phyloP scores from a whole-genome alignment of 768 basidiomycete species.

The Trametes coccinea region DNA sequence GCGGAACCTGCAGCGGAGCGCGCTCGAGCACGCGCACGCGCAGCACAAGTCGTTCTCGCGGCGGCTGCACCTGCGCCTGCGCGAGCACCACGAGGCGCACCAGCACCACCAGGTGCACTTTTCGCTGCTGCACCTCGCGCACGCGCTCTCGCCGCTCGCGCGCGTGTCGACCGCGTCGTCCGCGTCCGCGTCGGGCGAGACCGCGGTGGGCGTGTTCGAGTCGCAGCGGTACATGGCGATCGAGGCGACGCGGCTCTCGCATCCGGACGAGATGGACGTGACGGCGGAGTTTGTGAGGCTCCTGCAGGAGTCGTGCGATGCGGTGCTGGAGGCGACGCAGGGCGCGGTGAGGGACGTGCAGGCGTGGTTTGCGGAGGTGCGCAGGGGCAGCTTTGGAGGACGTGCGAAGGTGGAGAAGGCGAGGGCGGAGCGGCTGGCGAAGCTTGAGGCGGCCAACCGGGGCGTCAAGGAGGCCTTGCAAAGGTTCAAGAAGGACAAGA shows the following conservation, averaged over 20 bases:
- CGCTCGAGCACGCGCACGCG: constrained; percentile 7
- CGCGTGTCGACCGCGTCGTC: constrained; percentile 10
- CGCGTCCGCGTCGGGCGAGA: constrained; percentile 34
- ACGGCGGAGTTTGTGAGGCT: constrained; percentile 46
- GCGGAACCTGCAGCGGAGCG: constrained; percentile 4
- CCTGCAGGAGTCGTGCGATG: constrained; percentile 53
- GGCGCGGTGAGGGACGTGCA: constrained; percentile 42
- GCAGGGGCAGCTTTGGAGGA: constrained; percentile 39
- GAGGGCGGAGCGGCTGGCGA: constrained; percentile 38
- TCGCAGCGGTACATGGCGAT: constrained; percentile 68
- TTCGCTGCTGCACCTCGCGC: constrained; percentile 29
- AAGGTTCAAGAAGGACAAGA: constrained; percentile 48
- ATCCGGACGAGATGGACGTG: constrained; percentile 47
- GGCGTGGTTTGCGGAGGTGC: constrained; percentile 50
- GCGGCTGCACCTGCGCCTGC: constrained; percentile 15
- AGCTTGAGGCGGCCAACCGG: constrained; percentile 39
- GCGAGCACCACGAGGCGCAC: constrained; percentile 20
- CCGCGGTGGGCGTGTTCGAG: constrained; percentile 73
- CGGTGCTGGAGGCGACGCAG: constrained; percentile 48
- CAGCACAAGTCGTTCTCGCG: constrained; percentile 22
- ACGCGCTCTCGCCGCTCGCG: constrained; percentile 19
- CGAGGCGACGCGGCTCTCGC: constrained; percentile 53
- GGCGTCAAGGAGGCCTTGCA: constrained; percentile 42
- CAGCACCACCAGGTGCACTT: constrained; percentile 28
- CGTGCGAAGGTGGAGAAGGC: constrained; percentile 32